A percentile compares a stretch with the other conserved stretches of the same genome.
phyloP scores from a whole-genome alignment of 805 yeast species.

The Alloascoidea hylecoeti region DNA sequence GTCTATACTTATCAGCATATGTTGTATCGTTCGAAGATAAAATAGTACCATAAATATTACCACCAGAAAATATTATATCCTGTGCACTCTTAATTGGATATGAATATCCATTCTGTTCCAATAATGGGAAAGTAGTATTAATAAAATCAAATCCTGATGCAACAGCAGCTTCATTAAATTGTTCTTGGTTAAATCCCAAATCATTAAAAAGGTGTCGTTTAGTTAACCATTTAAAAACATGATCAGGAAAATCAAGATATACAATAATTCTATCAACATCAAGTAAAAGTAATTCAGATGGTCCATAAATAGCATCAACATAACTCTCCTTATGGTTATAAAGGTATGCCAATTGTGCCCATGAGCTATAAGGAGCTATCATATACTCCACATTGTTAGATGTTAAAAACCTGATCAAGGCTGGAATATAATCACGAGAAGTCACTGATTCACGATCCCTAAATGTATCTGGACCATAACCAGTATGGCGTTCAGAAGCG shows the following conservation, averaged over 20 bases:
- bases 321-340: constrained; percentile 26
- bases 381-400: constrained; percentile 46
- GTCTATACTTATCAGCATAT: constrained; percentile 37
- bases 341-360: constrained; percentile 68
- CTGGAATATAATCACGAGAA: constrained; percentile 14
- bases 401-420: constrained; percentile 42
- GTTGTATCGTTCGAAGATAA: background rate
- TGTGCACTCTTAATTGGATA: constrained; percentile 17
- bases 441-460: constrained; percentile 11
- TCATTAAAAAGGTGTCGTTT: constrained; percentile 43
- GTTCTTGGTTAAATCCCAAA: constrained; percentile 44
- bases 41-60: constrained; percentile 29
- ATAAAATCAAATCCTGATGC: constrained; percentile 71
- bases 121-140: constrained; percentile 41
- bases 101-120: constrained; percentile 14
- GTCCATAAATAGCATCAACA: constrained; percentile 71
- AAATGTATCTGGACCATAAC: constrained; percentile 12
- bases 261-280: constrained; percentile 59
- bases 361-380: constrained; percentile 72
- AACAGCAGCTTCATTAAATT: constrained; percentile 61
- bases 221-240: constrained; percentile 56
- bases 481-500: constrained; percentile 19
- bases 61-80: constrained; percentile 25
- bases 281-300: constrained; percentile 63
- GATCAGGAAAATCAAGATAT: constrained; percentile 51